Evolutionary conservation across 2,329 filamentous ascomycete species (phyloP), one percentile per base, ranked within the genome.

Genomic region (Claviceps pazoutovae): DNA sequence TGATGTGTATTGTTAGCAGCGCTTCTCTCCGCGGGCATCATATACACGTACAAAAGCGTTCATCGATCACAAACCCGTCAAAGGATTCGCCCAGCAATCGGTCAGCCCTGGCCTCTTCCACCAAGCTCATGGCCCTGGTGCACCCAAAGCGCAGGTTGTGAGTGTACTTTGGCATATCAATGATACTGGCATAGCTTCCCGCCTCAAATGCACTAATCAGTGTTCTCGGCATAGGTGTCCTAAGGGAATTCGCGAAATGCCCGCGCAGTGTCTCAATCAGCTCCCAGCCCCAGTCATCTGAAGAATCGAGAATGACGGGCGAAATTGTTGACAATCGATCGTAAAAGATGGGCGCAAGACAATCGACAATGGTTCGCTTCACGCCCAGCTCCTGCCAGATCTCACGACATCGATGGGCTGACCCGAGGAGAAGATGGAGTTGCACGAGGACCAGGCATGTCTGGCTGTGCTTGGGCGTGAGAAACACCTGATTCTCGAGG

Each of bases 301-400:
- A 58, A 11, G 64, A 55, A 17, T 64, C 60, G 56, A 72, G 55
- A 51, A 69, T 54, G 8, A 59, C 57, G 0, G 78, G 78, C 0
- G 76, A 67, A 2, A 80, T 60, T 1, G 70, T 74, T 1, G 75
- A 75, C 5, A 80, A 62, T 2, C 78, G 71, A 58, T 82, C 78
- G 54, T 75, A 74, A 53, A 78, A 78, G 1, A 78, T 63, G 0
- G 76, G 72, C 2, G 68, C 75, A 0, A 81, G 67, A 0, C 76
- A 74, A 55, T 80, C 76, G n/a, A 78, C 71, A 30, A 79, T 75
- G 0, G 74, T 76, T 21, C 77, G 71, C 62, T 81, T 81, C 2
- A 81, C 71, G 3, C 71, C 74, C 9, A 79, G 67, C 0, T 67
- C 67, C 11, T 68, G 65, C 75, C 76, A 80, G 2, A 76, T 61